phyloP scores from a whole-genome alignment of 441 rosid genomes.

The Viola pubescens region DNA sequence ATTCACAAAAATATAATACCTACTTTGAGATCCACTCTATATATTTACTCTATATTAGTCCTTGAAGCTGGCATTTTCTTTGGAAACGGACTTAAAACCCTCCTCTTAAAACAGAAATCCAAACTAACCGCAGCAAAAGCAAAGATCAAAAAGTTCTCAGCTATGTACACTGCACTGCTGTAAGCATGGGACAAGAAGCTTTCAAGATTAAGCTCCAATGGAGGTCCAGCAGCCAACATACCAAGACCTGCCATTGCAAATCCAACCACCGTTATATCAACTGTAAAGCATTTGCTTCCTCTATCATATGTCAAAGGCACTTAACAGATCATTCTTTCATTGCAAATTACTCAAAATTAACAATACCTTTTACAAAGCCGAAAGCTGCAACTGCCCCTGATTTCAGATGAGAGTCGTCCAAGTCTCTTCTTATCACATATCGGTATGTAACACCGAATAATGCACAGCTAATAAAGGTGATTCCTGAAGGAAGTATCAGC shows the following conservation, averaged over 20 bases:
- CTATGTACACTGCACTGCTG: constrained; percentile 45
- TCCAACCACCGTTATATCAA: background rate
- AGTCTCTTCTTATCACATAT: constrained; percentile 66
- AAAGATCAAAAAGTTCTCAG: constrained; percentile 63
- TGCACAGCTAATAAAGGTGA: constrained; percentile 70
- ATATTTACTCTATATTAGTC: constrained; percentile 11
- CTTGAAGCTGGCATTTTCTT: constrained; percentile 19
- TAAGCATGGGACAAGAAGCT: constrained; percentile 53
- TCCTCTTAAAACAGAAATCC: constrained; percentile 64
- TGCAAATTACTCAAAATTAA: background rate
- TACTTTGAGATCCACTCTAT: no score
- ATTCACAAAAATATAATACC: no score
- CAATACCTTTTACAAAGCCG: constrained; percentile 64
- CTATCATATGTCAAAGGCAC: background rate
- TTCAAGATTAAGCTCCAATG: constrained; percentile 48
- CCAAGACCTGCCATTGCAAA: constrained; percentile 47
- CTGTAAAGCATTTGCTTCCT: no score
- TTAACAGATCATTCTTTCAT: background rate
- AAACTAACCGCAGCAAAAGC: constrained; percentile 58
- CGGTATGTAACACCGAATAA: constrained; percentile 82
- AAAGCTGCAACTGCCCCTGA: constrained; percentile 78
- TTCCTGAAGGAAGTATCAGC: constrained; percentile 50
- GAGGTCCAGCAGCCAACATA: constrained; percentile 44
- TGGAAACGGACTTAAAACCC: constrained; percentile 64
- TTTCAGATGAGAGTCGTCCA: constrained; percentile 69